Base-by-base conservation (phyloP, 257 asterid species). In the Solanum gracilifrons region DNA sequence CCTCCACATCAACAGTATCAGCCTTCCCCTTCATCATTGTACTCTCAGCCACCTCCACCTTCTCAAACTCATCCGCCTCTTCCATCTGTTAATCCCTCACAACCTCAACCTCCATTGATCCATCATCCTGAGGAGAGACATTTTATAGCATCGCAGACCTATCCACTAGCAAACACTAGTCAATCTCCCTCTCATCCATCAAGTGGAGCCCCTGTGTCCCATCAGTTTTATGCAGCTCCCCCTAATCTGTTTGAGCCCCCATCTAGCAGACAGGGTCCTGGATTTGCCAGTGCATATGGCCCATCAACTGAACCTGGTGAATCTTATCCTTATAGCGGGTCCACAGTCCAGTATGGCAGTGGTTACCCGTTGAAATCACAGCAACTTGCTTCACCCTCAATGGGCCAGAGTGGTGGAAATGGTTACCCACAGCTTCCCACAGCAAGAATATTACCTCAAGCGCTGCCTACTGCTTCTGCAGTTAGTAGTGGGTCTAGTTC, bases 361-460 rank as follows among this genome's bases (percentile, higher is more conserved):
- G 87, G 95, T 88, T 90, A 94, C 72, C 94, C 95, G 13, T 85
- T 88, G 92, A 94, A 94, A 82, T 71, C 91, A 16, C 97, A 90
- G 60, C 97, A 94, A 55, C 88, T 79, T 87, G 62, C 94, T 39
- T 88, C 94, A 88, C 86, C 93, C 37, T 85, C 88, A 73, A 86
- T 89, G 86, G 86, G 94, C 86, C 95, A 92, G 88, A 84, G 94
- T 90, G 93, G 92, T 90, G 94, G 94, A 88, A 89, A 91, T 88
- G 91, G 96, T 74, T 95, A 97, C 60, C 98, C 95, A 0, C 99
- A 96, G 91, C 95, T 97, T 35, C 99, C 98, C 75, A 93, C 98
- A 51, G 98, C 99, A 60, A 90, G 95, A 48, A 91, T 94, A 89
- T 89, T 97, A 87, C 99, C 98, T 86, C 99, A 97, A 82, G 95